These are phyloP conservation scores for Cyberlindnera maritima DNA, from an alignment of 805 yeast species.

Conservation along the genomic window DNA sequence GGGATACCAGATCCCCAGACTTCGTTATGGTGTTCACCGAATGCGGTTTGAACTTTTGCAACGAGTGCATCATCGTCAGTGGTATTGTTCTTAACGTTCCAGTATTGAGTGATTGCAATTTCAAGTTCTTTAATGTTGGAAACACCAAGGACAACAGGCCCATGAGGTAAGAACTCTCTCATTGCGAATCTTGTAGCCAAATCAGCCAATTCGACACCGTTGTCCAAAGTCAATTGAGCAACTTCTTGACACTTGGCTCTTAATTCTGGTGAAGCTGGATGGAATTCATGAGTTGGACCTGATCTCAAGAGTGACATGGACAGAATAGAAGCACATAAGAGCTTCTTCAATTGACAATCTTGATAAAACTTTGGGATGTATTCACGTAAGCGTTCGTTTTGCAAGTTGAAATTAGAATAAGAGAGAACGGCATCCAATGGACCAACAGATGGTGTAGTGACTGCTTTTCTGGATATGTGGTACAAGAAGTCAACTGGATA, in stretches of 20 bases:
- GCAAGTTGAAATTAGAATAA: slow-evolving; percentile 80
- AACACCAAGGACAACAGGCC: slow-evolving; percentile 73
- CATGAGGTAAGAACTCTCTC: slow-evolving; percentile 37
- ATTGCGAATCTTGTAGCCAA: slow-evolving; percentile 77
- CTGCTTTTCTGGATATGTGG: slow-evolving; percentile 42
- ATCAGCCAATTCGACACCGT: slow-evolving; percentile 70
- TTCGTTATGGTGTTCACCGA: slow-evolving; percentile 59
- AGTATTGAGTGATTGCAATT: slow-evolving; percentile 57
- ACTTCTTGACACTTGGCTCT: slow-evolving; percentile 38
- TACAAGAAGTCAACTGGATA: slow-evolving; percentile 75
- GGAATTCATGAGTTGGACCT: slow-evolving; percentile 67
- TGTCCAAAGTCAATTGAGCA: slow-evolving; percentile 37
- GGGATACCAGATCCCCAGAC: slow-evolving; percentile 59
- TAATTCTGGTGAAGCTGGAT: slow-evolving; percentile 69
- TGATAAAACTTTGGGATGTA: slow-evolving; percentile 46
- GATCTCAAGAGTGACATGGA: slow-evolving; percentile 83
- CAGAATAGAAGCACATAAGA: slow-evolving; percentile 83
- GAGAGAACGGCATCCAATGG: slow-evolving; percentile 73
- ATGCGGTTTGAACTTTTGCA: slow-evolving; percentile 41
- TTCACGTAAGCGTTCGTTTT: slow-evolving; percentile 55
- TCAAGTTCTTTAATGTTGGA: slow-evolving; percentile 62
- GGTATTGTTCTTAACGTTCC: slow-evolving; percentile 38
- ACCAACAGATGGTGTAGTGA: slow-evolving; percentile 44
- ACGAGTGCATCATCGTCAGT: slow-evolving; percentile 32
- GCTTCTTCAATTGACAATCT: slow-evolving; percentile 51